phyloP scores from a whole-genome alignment of 176 grass and related monocot species.

The Cenchrus americanus region DNA sequence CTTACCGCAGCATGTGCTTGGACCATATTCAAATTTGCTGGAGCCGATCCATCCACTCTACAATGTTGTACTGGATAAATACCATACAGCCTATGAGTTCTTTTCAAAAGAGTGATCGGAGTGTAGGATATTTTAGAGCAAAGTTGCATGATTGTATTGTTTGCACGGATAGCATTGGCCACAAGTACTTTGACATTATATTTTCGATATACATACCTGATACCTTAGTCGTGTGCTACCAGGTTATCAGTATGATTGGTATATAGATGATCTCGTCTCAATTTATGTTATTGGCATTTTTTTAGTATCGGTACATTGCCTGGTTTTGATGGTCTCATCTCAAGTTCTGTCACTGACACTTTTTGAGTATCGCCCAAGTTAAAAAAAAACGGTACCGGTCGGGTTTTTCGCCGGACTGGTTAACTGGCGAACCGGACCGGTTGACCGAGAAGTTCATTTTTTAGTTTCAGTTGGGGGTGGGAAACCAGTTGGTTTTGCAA shows the following conservation, averaged over 20 bases:
- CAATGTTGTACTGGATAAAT: conserved; percentile 74
- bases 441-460: too few species aligned
- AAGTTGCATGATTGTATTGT: conserved; percentile 14
- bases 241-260: background rate
- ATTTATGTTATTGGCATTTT: background rate
- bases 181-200: background rate
- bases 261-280: background rate
- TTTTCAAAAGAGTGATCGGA: conserved; percentile 55
- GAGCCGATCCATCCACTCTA: conserved; percentile 81
- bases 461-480: too few species aligned
- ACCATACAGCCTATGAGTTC: conserved; percentile 64
- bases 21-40: conserved; percentile 88
- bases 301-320: background rate
- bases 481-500: too few species aligned
- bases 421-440: too few species aligned
- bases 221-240: background rate
- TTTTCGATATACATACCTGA: background rate
- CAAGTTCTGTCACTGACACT: background rate
- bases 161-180: background rate
- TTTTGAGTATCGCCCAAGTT: background rate
- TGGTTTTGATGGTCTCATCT: background rate
- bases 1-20: conserved; percentile 66
- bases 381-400: too few species aligned
- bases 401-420: too few species aligned
- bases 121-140: background rate